Percentiles rank a stretch among this genome's conserved stretches.
Evolutionary conservation across 1,284 basidiomycete genomes (phyloP).

Genomic region (Malassezia nana): DNA sequence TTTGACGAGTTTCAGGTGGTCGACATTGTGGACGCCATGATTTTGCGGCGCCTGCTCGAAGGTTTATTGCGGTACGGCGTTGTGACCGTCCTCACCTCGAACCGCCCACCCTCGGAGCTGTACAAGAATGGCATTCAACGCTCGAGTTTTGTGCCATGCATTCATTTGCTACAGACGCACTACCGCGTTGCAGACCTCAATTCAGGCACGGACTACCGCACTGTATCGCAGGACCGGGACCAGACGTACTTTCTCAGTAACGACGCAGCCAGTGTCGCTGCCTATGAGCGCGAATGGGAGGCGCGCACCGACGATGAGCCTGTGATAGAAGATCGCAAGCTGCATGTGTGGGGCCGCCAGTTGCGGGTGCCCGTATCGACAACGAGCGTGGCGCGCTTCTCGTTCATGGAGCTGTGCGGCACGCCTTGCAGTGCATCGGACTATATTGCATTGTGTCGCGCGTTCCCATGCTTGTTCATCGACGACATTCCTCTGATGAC

Average conservation of each 20-base stretch:
- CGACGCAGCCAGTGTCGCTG: constrained; percentile 57
- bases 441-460: constrained; percentile 84
- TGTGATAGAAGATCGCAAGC: constrained; percentile 58
- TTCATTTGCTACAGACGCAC: constrained; percentile 77
- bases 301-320: constrained; percentile 59
- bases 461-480: constrained; percentile 78
- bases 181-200: constrained; percentile 84
- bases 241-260: constrained; percentile 84
- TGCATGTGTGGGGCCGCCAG: constrained; percentile 79
- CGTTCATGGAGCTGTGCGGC: constrained; percentile 78
- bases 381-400: constrained; percentile 67
- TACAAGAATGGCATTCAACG: constrained; percentile 99
- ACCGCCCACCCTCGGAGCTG: constrained; percentile 90
- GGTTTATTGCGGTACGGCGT: constrained; percentile 75
- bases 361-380: constrained; percentile 59
- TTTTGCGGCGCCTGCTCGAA: constrained; percentile 79
- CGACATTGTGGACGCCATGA: constrained; percentile 98
- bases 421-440: constrained; percentile 84
- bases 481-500: constrained; percentile 76
- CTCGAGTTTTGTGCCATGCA: constrained; percentile 88
- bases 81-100: constrained; percentile 89
- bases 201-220: constrained; percentile 70
- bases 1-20: constrained; percentile 99
- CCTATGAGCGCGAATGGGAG: constrained; percentile 72
- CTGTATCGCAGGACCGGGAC: constrained; percentile 53